Evolutionary conservation across 768 basidiomycete species (phyloP).

Genomic region (Daedalea quercina): DNA sequence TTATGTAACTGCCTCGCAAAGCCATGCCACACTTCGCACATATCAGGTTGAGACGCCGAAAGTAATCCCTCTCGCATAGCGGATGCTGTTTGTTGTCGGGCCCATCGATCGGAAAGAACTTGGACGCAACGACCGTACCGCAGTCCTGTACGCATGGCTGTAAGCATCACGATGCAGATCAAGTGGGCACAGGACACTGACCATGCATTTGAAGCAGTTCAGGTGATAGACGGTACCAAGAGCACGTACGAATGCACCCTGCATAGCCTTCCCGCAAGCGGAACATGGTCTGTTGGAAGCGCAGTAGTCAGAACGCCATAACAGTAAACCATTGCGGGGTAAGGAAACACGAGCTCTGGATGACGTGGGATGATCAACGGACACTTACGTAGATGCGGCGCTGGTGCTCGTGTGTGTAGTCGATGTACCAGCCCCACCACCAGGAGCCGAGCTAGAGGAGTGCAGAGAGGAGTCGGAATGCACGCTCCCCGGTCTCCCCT

Average conservation of each 20-base stretch:
- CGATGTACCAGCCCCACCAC: slow-evolving; percentile 36
- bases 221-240: slow-evolving; percentile 91
- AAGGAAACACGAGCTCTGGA: background rate
- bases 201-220: slow-evolving; percentile 98
- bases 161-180: slow-evolving; percentile 8
- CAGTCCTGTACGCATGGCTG: slow-evolving; percentile 62
- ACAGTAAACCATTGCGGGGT: background rate
- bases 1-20: slow-evolving; percentile 95
- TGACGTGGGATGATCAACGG: background rate
- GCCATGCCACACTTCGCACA: slow-evolving; percentile 96
- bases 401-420: slow-evolving; percentile 51
- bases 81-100: slow-evolving; percentile 84
- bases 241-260: slow-evolving; percentile 95
- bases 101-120: slow-evolving; percentile 98
- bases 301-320: background rate
- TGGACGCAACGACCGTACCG: slow-evolving; percentile 91
- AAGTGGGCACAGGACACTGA: slow-evolving; percentile 32
- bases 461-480: slow-evolving; percentile 47
- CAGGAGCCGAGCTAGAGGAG: slow-evolving; percentile 47
- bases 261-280: slow-evolving; percentile 76
- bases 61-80: slow-evolving; percentile 98
- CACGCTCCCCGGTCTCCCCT: slow-evolving; percentile 36
- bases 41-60: slow-evolving; percentile 90
- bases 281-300: slow-evolving; percentile 51
- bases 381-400: slow-evolving; percentile 53